phyloP scores from a whole-genome alignment of 805 yeast genomes.

The Blastobotrys mokoenaii region DNA sequence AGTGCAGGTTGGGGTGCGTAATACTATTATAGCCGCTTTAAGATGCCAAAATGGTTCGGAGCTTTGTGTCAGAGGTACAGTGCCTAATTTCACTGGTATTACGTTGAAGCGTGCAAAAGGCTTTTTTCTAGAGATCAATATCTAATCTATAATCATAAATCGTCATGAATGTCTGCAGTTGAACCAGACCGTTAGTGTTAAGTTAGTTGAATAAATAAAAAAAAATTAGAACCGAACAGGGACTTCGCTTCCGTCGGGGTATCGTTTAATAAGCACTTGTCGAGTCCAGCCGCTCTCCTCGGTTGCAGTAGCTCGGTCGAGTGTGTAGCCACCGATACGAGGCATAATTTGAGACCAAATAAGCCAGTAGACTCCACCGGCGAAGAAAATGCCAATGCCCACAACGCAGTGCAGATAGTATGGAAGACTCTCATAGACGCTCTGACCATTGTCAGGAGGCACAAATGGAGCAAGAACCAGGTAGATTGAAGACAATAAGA shows the following conservation, averaged over 20 bases:
- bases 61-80: too few species aligned
- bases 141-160: background rate
- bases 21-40: too few species aligned
- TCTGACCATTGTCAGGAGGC: constrained; percentile 60
- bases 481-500: constrained; percentile 56
- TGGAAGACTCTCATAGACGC: constrained; percentile 62
- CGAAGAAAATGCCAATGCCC: constrained; percentile 67
- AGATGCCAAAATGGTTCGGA: too few species aligned
- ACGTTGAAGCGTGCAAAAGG: too few species aligned
- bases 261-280: constrained; percentile 1
- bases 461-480: constrained; percentile 70
- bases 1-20: too few species aligned
- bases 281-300: constrained; percentile 12
- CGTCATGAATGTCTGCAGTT: too few species aligned
- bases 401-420: constrained; percentile 76
- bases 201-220: background rate
- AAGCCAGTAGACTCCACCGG: constrained; percentile 53
- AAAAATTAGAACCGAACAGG: background rate
- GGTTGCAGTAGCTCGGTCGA: constrained; percentile 9
- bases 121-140: background rate
- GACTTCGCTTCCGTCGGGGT: background rate
- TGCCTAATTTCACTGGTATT: too few species aligned
- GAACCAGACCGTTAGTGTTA: too few species aligned
- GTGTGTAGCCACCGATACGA: constrained; percentile 22
- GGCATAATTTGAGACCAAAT: constrained; percentile 57